Evolutionary conservation across 2,329 filamentous ascomycete species (phyloP).

Genomic region (Talaromyces sp.): DNA sequence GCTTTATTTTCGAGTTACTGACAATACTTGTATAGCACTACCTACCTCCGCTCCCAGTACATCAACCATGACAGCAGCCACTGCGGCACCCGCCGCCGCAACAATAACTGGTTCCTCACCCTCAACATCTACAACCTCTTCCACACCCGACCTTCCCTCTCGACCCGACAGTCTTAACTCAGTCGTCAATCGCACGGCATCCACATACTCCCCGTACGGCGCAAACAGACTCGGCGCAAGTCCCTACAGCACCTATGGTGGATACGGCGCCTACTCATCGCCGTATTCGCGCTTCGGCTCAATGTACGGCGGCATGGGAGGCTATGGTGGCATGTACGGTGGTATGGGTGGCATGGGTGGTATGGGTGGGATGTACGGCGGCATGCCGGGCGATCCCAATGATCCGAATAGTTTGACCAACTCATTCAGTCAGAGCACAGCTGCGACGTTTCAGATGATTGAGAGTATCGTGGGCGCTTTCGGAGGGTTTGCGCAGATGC

Average conservation of each 20-base stretch:
- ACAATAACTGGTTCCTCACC: slow-evolving; percentile 37
- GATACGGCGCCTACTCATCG: slow-evolving; percentile 49
- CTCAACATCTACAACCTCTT: slow-evolving; percentile 42
- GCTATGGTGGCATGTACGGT: slow-evolving; percentile 50
- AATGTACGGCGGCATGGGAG: slow-evolving; percentile 48
- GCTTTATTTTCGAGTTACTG: not conserved
- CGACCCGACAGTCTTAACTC: slow-evolving; percentile 73
- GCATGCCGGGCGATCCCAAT: slow-evolving; percentile 62
- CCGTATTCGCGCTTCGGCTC: slow-evolving; percentile 38
- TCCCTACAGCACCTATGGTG: slow-evolving; percentile 47
- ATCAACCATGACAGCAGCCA: slow-evolving; percentile 16
- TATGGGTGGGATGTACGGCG: slow-evolving; percentile 39
- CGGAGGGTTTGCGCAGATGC: slow-evolving; percentile 96
- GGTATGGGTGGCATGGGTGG: slow-evolving; percentile 19
- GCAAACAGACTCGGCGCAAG: slow-evolving; percentile 55
- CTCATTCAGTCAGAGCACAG: slow-evolving; percentile 89
- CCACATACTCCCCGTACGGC: slow-evolving; percentile 68
- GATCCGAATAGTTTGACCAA: slow-evolving; percentile 94
- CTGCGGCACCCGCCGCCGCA: slow-evolving; percentile 32
- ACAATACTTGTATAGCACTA: not conserved
- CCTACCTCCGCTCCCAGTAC: not conserved
- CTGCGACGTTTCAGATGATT: slow-evolving; percentile 96
- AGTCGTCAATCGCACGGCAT: slow-evolving; percentile 82
- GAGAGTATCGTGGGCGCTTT: slow-evolving; percentile 96
- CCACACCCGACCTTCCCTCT: slow-evolving; percentile 57